phyloP scores from a whole-genome alignment of 352 stramenopile species.

The Saprolegnia diclina region DNA sequence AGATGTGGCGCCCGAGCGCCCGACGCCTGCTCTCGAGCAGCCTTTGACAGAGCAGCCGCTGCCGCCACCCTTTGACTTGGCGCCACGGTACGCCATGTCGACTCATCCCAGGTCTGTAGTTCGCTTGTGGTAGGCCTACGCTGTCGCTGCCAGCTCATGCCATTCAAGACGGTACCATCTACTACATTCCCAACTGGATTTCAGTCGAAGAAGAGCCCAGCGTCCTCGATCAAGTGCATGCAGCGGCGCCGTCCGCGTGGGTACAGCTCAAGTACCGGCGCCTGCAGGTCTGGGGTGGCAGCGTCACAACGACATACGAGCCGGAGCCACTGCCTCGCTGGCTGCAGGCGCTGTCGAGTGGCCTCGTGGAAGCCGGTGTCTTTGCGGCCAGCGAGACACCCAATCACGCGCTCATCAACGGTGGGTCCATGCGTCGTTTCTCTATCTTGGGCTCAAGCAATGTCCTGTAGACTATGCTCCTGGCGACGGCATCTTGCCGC shows the following conservation, averaged over 20 bases:
- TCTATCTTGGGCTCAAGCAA: constrained; percentile 41
- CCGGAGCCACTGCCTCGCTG: constrained; percentile 32
- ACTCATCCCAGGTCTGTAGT: too few relatives aligned
- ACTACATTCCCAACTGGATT: constrained; percentile 9
- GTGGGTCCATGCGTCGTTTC: constrained; percentile 35
- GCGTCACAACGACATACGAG: constrained; percentile 49
- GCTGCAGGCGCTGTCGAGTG: constrained; percentile 46
- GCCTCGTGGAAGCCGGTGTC: constrained; percentile 45
- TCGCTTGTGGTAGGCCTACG: too few relatives aligned
- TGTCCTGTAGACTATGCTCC: constrained; percentile 46
- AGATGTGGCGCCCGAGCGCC: background rate
- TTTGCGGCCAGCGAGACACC: constrained; percentile 43
- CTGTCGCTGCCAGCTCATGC: too few relatives aligned
- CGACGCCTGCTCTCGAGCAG: background rate
- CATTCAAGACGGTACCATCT: too few relatives aligned
- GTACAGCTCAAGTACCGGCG: constrained; percentile 57
- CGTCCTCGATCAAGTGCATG: constrained; percentile 50
- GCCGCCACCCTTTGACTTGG: too few relatives aligned
- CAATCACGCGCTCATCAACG: constrained; percentile 72
- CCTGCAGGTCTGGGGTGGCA: constrained; percentile 64
- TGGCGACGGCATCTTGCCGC: constrained; percentile 45
- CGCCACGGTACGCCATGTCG: too few relatives aligned
- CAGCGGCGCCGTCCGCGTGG: constrained; percentile 38
- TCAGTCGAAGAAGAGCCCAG: background rate
- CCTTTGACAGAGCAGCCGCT: background rate